Conservation (phyloP, 148 eudicot genomes). For the Camellia sinensis region DNA sequence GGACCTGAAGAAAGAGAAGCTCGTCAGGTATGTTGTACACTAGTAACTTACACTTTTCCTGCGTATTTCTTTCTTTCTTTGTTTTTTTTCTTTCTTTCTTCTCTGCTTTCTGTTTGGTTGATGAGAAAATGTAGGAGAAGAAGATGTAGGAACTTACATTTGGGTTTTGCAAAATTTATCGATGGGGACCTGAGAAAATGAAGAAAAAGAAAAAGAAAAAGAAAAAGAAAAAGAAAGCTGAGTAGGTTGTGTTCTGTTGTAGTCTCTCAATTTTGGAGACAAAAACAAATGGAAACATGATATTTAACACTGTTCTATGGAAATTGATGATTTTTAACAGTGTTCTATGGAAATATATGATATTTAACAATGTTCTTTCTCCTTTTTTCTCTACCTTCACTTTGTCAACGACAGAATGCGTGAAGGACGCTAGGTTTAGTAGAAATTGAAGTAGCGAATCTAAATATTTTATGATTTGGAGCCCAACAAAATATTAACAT, state of each 20-base stretch:
- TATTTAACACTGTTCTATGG: too few species aligned
- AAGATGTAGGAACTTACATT: not conserved
- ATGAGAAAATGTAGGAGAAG: not conserved
- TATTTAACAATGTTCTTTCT: not conserved
- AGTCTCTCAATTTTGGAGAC: not conserved
- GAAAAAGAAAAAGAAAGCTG: not conserved
- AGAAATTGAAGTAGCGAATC: not conserved
- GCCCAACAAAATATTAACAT: not conserved
- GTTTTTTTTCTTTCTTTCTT: not conserved
- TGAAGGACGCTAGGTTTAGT: too few species aligned
- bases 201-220: not conserved
- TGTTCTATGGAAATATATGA: too few species aligned
- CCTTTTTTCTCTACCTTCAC: not conserved
- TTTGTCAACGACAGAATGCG: not conserved
- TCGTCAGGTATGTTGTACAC: conserved; percentile 45
- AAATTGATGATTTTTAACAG: too few species aligned
- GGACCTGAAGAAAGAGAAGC: conserved; percentile 71
- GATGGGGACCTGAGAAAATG: not conserved
- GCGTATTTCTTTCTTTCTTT: conserved; percentile 7
- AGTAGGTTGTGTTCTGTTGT: not conserved
- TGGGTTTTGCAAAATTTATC: not conserved
- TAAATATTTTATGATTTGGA: not conserved
- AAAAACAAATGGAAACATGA: too few species aligned
- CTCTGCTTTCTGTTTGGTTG: not conserved
- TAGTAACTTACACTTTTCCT: not conserved